Conservation (phyloP, 2,329 filamentous ascomycete genomes). For the Cladosporium phlei region DNA sequence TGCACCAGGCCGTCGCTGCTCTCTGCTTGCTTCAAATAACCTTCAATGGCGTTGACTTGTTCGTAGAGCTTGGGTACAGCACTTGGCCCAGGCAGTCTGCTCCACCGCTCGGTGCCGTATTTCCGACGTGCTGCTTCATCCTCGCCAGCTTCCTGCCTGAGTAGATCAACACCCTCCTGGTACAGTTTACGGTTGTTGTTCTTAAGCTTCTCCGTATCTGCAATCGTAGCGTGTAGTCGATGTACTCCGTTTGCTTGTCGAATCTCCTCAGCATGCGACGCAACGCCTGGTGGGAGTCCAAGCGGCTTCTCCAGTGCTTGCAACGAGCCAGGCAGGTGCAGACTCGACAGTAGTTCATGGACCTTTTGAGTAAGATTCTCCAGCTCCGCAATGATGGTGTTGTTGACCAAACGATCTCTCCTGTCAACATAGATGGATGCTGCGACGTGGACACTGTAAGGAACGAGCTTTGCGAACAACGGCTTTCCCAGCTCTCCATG, state of each 20-base stretch:
- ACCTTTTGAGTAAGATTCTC: slow-evolving; percentile 75
- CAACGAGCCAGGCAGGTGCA: slow-evolving; percentile 86
- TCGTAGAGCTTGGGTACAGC: slow-evolving; percentile 71
- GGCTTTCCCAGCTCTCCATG: slow-evolving; percentile 71
- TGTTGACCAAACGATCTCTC: slow-evolving; percentile 83
- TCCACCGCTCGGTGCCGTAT: slow-evolving; percentile 85
- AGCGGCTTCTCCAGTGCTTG: slow-evolving; percentile 94
- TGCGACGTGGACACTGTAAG: slow-evolving; percentile 91
- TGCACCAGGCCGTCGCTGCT: slow-evolving; percentile 67
- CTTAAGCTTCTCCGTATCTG: slow-evolving; percentile 87
- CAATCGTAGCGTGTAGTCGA: slow-evolving; percentile 70
- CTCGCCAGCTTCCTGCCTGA: slow-evolving; percentile 76
- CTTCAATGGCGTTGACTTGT: slow-evolving; percentile 73
- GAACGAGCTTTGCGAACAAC: slow-evolving; percentile 85
- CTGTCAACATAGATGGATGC: slow-evolving; percentile 93
- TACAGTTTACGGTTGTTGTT: slow-evolving; percentile 72
- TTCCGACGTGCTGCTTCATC: slow-evolving; percentile 70
- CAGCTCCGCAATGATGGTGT: slow-evolving; percentile 77
- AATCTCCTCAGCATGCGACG: slow-evolving; percentile 90
- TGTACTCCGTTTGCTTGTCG: slow-evolving; percentile 82
- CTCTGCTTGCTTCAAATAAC: slow-evolving; percentile 72
- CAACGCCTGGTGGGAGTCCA: slow-evolving; percentile 75
- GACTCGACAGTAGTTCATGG: slow-evolving; percentile 70
- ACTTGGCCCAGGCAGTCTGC: slow-evolving; percentile 60
- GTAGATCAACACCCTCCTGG: slow-evolving; percentile 72